Percentiles rank a stretch among this genome's conserved stretches.
phyloP scores from a whole-genome alignment of 768 basidiomycete species.

The Lentinula aciculospora region DNA sequence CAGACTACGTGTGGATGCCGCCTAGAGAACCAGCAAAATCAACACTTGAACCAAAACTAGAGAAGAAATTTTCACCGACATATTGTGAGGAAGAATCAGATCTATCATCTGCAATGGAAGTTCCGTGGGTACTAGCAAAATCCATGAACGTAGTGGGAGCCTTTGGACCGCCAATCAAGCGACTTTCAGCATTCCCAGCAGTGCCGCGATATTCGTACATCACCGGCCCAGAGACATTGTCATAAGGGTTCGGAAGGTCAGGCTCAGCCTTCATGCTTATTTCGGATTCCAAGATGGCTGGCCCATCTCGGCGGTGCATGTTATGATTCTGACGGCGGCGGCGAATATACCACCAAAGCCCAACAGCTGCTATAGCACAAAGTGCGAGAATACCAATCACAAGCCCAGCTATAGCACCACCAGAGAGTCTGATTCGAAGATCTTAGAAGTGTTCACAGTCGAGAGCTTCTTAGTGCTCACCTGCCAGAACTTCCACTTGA shows the following conservation, averaged over 20 bases:
- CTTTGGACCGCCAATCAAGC: not conserved
- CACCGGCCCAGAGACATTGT: not conserved
- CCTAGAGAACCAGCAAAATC: not conserved
- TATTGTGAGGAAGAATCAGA: not conserved
- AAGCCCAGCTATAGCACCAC: slow-evolving; percentile 15
- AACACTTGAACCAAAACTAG: not conserved
- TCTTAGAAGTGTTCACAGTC: not conserved
- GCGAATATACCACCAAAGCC: slow-evolving; percentile 12
- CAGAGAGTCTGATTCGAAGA: slow-evolving; percentile 8
- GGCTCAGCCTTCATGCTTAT: not conserved
- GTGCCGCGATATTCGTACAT: not conserved
- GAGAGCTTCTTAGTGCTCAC: not conserved
- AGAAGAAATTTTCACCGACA: not conserved
- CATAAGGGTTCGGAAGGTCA: not conserved
- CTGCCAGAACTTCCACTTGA: not conserved
- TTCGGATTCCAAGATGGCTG: not conserved
- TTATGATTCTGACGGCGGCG: slow-evolving; percentile 5
- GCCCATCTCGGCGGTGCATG: not conserved
- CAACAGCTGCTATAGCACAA: slow-evolving; percentile 9
- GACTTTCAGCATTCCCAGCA: not conserved
- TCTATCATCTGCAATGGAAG: not conserved
- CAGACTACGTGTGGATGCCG: not conserved
- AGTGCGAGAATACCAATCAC: slow-evolving; percentile 14
- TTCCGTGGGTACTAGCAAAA: not conserved
- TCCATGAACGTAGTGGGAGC: slow-evolving; percentile 1